Percentiles rank a stretch among this genome's conserved stretches.
phyloP scores from a whole-genome alignment of 495 filamentous ascomycete genomes.

The Acidomyces sp. region DNA sequence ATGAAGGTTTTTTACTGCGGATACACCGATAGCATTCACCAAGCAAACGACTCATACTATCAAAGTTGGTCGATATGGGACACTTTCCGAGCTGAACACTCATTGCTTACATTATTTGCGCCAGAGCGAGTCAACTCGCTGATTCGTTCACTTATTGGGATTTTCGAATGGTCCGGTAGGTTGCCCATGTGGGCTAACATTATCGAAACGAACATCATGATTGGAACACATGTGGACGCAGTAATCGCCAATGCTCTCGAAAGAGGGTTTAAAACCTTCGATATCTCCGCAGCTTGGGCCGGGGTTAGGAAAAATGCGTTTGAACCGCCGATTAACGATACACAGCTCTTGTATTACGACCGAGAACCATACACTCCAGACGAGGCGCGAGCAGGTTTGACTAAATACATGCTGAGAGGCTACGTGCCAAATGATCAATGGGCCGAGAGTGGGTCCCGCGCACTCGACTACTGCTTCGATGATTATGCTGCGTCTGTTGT shows the following conservation, averaged over 20 bases:
- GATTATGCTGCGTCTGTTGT: constrained; percentile 16
- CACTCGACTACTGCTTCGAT: constrained; percentile 19
- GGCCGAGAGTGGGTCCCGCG: constrained; percentile 17
- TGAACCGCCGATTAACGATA: constrained; percentile 12
- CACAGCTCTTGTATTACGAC: constrained; percentile 18
- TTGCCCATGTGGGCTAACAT: constrained; percentile 20
- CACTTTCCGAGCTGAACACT: constrained; percentile 18
- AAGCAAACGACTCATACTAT: constrained; percentile 15
- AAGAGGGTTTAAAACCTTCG: constrained; percentile 13
- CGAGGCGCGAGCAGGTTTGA: constrained; percentile 17
- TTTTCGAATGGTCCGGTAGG: constrained; percentile 15
- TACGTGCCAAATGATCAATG: constrained; percentile 19
- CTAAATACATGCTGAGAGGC: constrained; percentile 11
- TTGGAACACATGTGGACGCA: constrained; percentile 19
- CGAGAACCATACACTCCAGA: constrained; percentile 17
- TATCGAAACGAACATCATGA: constrained; percentile 21
- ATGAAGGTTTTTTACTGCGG: constrained; percentile 12
- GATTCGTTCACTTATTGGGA: constrained; percentile 16
- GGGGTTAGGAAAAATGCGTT: constrained; percentile 19
- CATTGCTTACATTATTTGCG: constrained; percentile 14
- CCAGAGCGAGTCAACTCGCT: constrained; percentile 18
- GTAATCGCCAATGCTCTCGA: constrained; percentile 17
- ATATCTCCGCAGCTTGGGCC: constrained; percentile 12
- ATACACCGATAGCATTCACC: constrained; percentile 18
- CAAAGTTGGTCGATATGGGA: constrained; percentile 18